Evolutionary conservation across 768 basidiomycete genomes (phyloP).

Genomic region (Filobasidium floriforme): DNA sequence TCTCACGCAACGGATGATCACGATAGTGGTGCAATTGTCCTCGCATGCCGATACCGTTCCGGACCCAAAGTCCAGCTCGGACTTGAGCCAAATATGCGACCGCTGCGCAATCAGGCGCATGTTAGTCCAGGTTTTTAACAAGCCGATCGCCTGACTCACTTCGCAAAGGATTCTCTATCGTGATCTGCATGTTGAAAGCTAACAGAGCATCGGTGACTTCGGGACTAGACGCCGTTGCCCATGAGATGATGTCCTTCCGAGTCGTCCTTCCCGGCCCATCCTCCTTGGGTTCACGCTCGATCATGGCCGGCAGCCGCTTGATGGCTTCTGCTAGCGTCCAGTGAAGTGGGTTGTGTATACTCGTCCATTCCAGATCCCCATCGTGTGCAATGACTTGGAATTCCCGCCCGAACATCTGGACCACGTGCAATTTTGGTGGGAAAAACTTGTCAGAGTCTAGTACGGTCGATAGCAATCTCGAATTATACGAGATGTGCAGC

Average conservation of each 20-base stretch:
- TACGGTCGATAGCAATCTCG: slow-evolving; percentile 52
- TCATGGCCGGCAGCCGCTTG: slow-evolving; percentile 3
- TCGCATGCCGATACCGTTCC: slow-evolving; percentile 91
- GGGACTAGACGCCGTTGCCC: neutral
- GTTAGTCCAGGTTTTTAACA: neutral
- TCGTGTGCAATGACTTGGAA: slow-evolving; percentile 70
- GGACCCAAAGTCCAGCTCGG: slow-evolving; percentile 89
- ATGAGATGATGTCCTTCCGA: slow-evolving; percentile 2
- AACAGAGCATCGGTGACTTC: slow-evolving; percentile 6
- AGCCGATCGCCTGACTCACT: slow-evolving; percentile 51
- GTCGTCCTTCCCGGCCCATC: neutral
- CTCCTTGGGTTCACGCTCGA: neutral
- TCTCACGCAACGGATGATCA: slow-evolving; percentile 88
- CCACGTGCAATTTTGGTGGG: slow-evolving; percentile 58
- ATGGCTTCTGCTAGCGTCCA: slow-evolving; percentile 19
- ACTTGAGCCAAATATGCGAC: slow-evolving; percentile 90
- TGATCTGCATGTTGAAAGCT: slow-evolving; percentile 10
- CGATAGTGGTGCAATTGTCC: slow-evolving; percentile 93
- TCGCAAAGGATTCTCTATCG: slow-evolving; percentile 76
- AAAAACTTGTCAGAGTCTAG: slow-evolving; percentile 62
- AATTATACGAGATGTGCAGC: slow-evolving; percentile 1
- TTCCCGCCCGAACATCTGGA: slow-evolving; percentile 56
- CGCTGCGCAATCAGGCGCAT: slow-evolving; percentile 48
- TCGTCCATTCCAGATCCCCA: slow-evolving; percentile 67
- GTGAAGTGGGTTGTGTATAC: slow-evolving; percentile 20